Evolutionary conservation across 331 rosid species (phyloP), one percentile per base, ranked within the genome.

Genomic region (Dryas integrifolia): DNA sequence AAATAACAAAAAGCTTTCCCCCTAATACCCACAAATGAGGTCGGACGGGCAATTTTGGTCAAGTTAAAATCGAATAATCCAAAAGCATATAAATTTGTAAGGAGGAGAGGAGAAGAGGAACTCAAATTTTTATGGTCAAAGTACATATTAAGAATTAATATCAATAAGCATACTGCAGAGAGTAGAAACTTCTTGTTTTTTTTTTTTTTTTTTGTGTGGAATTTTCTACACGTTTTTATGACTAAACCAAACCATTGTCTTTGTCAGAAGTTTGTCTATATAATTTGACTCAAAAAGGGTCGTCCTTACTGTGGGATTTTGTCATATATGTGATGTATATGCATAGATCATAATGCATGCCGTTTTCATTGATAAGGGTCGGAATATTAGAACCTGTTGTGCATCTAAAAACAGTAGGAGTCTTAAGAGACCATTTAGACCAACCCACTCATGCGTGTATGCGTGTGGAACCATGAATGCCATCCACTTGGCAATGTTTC

Each of bases 401-500:
- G 43, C 56, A 35, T 40, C 43, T 40, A 24, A 30, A 58, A 58
- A 58, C 56, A 14, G 67, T 58, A 60, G 70, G 48, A 57, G 62
- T 26, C 35, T 26, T 26, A 26, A 26, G 35, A 26, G 35, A 26
- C 35, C 35, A 26, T 26, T 1, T 16, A 24, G 79, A 85, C 80
- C 63, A 68, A 55, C 73, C 80, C 83, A 81, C 87, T 72, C 65
- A 49, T 55, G 8, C 14, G 24, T 40, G 60, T 11, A 4, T 48
- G 16, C 10, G 43, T 6, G 81, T 69, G 76, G 70, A 77, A 9
- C 67, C 60, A 46, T 6, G 57, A 56, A 73, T 65, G 46, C 46
- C 74, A 65, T 41, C 82, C 82, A 81, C 72, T 77, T 81, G 81
- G 73, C 89, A 68, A 6, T 63, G 67, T 59, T 38, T 69, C 65